Conservation (phyloP, 1,139 yeast species). For the Geotrichum phurueaensis region DNA sequence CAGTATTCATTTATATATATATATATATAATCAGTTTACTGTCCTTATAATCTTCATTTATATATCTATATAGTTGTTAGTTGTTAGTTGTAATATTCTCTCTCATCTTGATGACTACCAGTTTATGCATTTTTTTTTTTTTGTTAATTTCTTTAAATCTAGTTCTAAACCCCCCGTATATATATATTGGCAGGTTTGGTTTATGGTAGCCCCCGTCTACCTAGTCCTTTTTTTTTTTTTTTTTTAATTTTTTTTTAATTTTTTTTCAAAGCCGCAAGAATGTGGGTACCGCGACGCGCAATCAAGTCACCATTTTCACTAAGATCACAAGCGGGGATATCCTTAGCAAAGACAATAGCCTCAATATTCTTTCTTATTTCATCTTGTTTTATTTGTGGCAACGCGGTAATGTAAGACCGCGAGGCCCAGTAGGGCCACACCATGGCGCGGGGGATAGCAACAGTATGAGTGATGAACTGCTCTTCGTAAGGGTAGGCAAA, state of each 20-base stretch:
- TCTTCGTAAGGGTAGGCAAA: slow-evolving; percentile 37
- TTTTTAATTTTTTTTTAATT: neutral
- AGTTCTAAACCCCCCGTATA: no score
- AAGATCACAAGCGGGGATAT: slow-evolving; percentile 8
- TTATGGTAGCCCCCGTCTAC: neutral
- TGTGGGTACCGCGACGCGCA: slow-evolving; percentile 11
- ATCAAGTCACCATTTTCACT: slow-evolving; percentile 6
- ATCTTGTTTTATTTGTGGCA: slow-evolving; percentile 39
- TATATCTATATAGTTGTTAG: no score
- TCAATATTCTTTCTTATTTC: slow-evolving; percentile 36
- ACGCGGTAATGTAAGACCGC: slow-evolving; percentile 51
- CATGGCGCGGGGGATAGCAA: slow-evolving; percentile 22
- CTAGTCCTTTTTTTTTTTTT: neutral
- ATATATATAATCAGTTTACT: no score
- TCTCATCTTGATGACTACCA: no score
- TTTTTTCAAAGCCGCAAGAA: slow-evolving; percentile 7
- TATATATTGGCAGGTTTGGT: neutral
- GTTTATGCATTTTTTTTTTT: no score
- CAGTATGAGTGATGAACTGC: slow-evolving; percentile 33
- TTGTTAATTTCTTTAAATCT: no score
- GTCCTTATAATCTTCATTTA: no score
- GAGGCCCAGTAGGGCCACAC: slow-evolving; percentile 54
- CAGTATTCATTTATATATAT: no score
- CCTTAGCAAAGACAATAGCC: slow-evolving; percentile 22
- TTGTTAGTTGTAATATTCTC: no score